Evolutionary conservation across 2,329 filamentous ascomycete genomes (phyloP).

Genomic region (Myriangium duriaei): DNA sequence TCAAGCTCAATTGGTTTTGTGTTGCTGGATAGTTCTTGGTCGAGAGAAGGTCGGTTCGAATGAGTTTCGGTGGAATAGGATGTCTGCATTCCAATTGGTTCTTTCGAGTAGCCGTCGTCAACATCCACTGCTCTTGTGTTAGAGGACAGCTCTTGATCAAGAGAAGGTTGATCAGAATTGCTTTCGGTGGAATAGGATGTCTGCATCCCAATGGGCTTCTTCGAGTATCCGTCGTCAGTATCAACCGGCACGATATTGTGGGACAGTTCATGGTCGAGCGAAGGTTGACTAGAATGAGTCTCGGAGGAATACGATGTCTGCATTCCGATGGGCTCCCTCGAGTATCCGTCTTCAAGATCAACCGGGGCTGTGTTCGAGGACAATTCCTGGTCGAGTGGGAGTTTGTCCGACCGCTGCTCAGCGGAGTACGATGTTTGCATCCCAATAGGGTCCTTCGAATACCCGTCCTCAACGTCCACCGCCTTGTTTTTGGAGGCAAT

Average conservation of each 20-base stretch:
- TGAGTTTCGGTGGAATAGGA: conserved; percentile 12
- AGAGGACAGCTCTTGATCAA: no score
- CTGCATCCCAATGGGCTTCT: conserved; percentile 8
- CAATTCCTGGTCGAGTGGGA: conserved; percentile 10
- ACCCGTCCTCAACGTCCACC: conserved; percentile 9
- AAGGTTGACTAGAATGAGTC: not conserved
- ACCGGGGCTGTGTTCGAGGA: not conserved
- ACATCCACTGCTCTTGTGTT: not conserved
- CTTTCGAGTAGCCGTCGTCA: conserved; percentile 3
- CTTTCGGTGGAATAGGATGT: conserved; percentile 12
- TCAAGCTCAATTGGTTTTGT: not conserved
- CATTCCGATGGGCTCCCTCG: conserved; percentile 5
- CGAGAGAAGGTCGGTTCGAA: conserved; percentile 4
- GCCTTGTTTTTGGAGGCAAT: conserved; percentile 7
- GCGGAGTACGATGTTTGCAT: conserved; percentile 12
- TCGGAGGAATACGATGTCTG: conserved; percentile 13
- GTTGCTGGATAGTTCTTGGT: no score
- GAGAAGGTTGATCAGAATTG: conserved; percentile 2
- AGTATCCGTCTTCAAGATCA: conserved; percentile 3
- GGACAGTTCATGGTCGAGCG: conserved; percentile 10
- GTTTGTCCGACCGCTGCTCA: conserved; percentile 7
- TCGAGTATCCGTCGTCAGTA: conserved; percentile 2
- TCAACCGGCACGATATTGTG: not conserved
- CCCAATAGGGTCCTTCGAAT: conserved; percentile 13
- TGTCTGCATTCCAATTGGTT: conserved; percentile 9